A percentile compares a stretch with the other conserved stretches of the same genome.
These are phyloP conservation scores for Rhizoclosmatium globosum DNA, from an alignment of 192 early-diverging fungal genomes.

Conservation along the genomic window DNA sequence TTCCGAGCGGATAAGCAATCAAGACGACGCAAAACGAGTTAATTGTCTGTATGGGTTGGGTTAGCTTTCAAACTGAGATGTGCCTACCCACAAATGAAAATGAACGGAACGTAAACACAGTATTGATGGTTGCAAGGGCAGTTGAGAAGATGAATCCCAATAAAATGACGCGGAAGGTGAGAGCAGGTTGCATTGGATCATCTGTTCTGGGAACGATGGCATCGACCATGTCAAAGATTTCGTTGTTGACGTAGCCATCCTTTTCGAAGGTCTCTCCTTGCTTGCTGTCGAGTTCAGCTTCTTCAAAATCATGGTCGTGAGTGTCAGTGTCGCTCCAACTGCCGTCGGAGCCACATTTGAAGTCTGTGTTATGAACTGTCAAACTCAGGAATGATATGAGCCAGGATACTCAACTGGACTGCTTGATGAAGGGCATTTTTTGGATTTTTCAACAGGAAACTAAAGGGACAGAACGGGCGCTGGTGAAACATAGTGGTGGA, in stretches of 20 bases:
- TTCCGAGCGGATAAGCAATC: slow-evolving; percentile 76
- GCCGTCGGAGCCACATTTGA: too few species aligned
- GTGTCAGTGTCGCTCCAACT: too few species aligned
- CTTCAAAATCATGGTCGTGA: background rate
- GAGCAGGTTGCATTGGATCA: slow-evolving; percentile 39
- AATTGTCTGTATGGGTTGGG: slow-evolving; percentile 2
- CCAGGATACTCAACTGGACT: too few species aligned
- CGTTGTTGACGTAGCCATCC: background rate
- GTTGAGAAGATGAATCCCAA: slow-evolving; percentile 42
- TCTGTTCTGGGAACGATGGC: slow-evolving; percentile 38
- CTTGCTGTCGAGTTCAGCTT: background rate
- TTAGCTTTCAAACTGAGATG: background rate
- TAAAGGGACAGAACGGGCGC: too few species aligned
- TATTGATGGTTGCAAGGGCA: slow-evolving; percentile 36
- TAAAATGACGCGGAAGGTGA: slow-evolving; percentile 43
- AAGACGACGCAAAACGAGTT: slow-evolving; percentile 44
- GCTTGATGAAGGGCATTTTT: too few species aligned
- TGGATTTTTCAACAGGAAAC: too few species aligned
- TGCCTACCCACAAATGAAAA: slow-evolving; percentile 42
- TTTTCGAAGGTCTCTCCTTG: background rate
- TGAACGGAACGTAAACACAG: slow-evolving; percentile 46
- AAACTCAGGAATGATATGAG: too few species aligned
- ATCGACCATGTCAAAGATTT: slow-evolving; percentile 40
- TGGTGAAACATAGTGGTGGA: too few species aligned
- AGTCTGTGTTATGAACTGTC: too few species aligned